A percentile compares a stretch with the other conserved stretches of the same genome.
Evolutionary conservation across 768 basidiomycete species (phyloP).

Genomic region (Leccinum rimulosum): DNA sequence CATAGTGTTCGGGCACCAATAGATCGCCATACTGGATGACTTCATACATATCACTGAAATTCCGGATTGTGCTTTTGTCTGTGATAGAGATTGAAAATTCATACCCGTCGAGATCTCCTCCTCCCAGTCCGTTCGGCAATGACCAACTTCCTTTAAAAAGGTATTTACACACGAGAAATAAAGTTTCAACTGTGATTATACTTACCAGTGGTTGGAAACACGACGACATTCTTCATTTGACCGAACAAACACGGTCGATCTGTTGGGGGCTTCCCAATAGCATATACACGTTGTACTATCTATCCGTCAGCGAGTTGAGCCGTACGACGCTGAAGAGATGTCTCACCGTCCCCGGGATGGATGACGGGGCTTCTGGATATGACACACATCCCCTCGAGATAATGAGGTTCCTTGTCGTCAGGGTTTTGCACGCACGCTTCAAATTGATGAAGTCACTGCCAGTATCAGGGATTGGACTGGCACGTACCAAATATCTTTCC

Average conservation of each 20-base stretch:
- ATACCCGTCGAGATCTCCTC: conserved; percentile 81
- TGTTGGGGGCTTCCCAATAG: conserved; percentile 66
- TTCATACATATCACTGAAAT: conserved; percentile 59
- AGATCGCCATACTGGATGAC: conserved; percentile 55
- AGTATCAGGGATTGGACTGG: not conserved
- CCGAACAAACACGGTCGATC: conserved; percentile 55
- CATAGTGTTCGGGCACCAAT: conserved; percentile 49
- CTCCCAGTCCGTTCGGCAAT: conserved; percentile 65
- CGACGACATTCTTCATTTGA: conserved; percentile 66
- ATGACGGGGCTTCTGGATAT: conserved; percentile 73
- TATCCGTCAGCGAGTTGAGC: conserved; percentile 3
- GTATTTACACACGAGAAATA: not conserved
- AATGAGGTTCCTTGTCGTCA: conserved; percentile 47
- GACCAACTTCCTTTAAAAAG: conserved; percentile 51
- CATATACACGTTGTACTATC: conserved; percentile 65
- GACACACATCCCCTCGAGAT: conserved; percentile 57
- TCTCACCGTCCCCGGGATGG: conserved; percentile 71
- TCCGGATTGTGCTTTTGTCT: not conserved
- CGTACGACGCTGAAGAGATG: not conserved
- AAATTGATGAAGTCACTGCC: not conserved
- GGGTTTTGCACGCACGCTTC: conserved; percentile 60
- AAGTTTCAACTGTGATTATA: conserved; percentile 5
- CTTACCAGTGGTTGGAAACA: conserved; percentile 62
- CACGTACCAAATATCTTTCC: conserved; percentile 66
- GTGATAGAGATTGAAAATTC: not conserved